Base-by-base conservation (phyloP, 805 yeast species). In the Scheffersomyces ergatensis region DNA sequence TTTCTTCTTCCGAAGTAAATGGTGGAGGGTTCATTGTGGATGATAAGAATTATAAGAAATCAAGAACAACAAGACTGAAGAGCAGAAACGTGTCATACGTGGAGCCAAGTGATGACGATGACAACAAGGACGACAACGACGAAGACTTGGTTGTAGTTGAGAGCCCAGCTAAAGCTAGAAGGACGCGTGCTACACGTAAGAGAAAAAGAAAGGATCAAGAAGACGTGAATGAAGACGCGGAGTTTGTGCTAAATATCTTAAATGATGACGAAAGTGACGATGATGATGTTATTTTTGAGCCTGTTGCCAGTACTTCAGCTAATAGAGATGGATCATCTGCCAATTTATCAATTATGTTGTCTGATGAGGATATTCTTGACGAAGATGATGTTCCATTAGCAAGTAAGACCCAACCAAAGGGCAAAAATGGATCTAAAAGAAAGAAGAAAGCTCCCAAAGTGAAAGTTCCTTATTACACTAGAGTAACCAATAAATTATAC, bases 401-500 rank as follows among this genome's bases (percentile, higher is more conserved):
- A 40, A 53, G 54, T 33, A 56, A 58, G 13, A 62, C 60, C 45
- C 61, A 57, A 42, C 44, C 50, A 3, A 40, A 47, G 36, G 46
- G 34, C 17, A 46, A 45, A 39, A 33, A 36, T 24, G 26, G 34
- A 11, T 27, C 41, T 24, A 50, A 56, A 45, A 42, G 50, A 34
- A 65, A 62, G 48, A 61, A 65, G 49, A 63, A 66, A 43, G 65
- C 60, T 24, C 72, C 74, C 11, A 74, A 75, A 49, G 82, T 80
- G 6, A 83, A 82, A 51, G 65, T 82, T 4, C 82, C 89, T 2
- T 81, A 82, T 25, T 84, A 77, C 61, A 82, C 85, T 33, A 69
- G 92, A 35, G 76, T 81, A 55, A 87, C 96, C 1, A 70, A 71
- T 29, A 77, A 76, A 42, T 65, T 93, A 15, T 86, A 74, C 53